A percentile compares a stretch with the other conserved stretches of the same genome.
Evolutionary conservation across 495 filamentous ascomycete genomes (phyloP).

Genomic region (Lichenothelia convexa): DNA sequence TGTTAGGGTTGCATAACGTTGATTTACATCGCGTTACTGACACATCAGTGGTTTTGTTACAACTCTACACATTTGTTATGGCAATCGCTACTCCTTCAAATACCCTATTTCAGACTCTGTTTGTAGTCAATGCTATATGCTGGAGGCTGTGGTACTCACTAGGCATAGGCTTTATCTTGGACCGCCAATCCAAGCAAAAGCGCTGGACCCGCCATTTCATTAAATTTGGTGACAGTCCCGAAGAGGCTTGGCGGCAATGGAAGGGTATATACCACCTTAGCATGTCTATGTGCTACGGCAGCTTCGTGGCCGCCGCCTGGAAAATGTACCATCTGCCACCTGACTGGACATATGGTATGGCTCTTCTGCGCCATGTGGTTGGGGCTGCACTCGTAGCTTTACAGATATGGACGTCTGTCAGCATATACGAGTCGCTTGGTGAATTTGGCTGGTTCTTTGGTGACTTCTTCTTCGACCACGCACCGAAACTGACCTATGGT

Average conservation of each 20-base stretch:
- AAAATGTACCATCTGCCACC: conserved; percentile 82
- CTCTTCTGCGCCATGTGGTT: conserved; percentile 69
- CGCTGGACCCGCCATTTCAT: conserved; percentile 92
- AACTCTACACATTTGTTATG: conserved; percentile 52
- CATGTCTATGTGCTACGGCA: conserved; percentile 71
- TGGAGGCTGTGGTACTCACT: conserved; percentile 90
- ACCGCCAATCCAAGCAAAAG: conserved; percentile 72
- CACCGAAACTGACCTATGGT: conserved; percentile 76
- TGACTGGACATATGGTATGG: conserved; percentile 71
- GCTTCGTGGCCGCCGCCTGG: conserved; percentile 81
- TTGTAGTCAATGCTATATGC: conserved; percentile 57
- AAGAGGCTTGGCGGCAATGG: conserved; percentile 96
- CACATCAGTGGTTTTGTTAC: conserved; percentile 53
- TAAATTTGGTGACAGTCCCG: conserved; percentile 77
- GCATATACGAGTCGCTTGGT: conserved; percentile 89
- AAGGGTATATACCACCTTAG: conserved; percentile 89
- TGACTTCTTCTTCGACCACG: conserved; percentile 87
- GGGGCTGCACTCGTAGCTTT: conserved; percentile 65
- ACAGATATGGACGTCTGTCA: conserved; percentile 82
- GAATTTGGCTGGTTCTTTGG: conserved; percentile 99
- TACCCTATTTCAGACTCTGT: conserved; percentile 49
- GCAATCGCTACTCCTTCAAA: conserved; percentile 65
- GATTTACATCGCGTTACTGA: conserved; percentile 79
- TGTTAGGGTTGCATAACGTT: conserved; percentile 63
- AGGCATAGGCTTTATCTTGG: conserved; percentile 70